Conservation (phyloP, 768 basidiomycete species). For the Ramaria sp. region DNA sequence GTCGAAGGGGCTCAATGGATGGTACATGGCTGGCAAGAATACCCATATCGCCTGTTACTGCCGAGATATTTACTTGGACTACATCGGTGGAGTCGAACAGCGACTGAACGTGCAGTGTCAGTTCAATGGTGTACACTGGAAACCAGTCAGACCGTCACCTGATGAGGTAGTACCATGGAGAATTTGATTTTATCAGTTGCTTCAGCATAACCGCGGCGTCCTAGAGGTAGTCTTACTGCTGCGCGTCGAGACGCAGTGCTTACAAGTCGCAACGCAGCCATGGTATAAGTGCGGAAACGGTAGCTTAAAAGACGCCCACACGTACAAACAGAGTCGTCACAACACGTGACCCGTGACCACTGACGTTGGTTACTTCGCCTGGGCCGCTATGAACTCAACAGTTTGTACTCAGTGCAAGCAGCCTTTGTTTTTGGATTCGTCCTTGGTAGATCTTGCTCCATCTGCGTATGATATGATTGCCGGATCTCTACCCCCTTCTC, state of each 20-base stretch:
- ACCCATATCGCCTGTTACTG: slow-evolving; percentile 96
- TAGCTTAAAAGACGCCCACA: not conserved
- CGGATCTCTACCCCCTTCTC: slow-evolving; percentile 50
- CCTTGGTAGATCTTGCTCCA: slow-evolving; percentile 76
- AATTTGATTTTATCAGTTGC: slow-evolving; percentile 84
- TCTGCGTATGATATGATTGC: slow-evolving; percentile 84
- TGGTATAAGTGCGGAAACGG: slow-evolving; percentile 23
- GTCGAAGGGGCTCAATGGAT: slow-evolving; percentile 89
- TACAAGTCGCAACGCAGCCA: slow-evolving; percentile 70
- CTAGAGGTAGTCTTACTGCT: slow-evolving; percentile 30
- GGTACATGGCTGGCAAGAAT: slow-evolving; percentile 98
- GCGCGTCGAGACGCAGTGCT: slow-evolving; percentile 52
- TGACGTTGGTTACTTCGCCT: too few species aligned
- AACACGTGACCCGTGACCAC: too few species aligned
- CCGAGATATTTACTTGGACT: slow-evolving; percentile 90
- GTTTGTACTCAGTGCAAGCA: slow-evolving; percentile 89
- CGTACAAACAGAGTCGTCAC: not conserved
- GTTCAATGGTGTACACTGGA: not conserved
- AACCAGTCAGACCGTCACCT: slow-evolving; percentile 44
- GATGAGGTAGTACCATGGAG: slow-evolving; percentile 89
- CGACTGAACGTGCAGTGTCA: slow-evolving; percentile 37
- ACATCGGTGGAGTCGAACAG: slow-evolving; percentile 89
- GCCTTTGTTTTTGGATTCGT: slow-evolving; percentile 86
- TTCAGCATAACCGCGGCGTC: slow-evolving; percentile 86
- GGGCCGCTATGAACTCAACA: slow-evolving; percentile 1